Evolutionary conservation across 2,329 filamentous ascomycete genomes (phyloP).

Genomic region (Fusarium continuum): DNA sequence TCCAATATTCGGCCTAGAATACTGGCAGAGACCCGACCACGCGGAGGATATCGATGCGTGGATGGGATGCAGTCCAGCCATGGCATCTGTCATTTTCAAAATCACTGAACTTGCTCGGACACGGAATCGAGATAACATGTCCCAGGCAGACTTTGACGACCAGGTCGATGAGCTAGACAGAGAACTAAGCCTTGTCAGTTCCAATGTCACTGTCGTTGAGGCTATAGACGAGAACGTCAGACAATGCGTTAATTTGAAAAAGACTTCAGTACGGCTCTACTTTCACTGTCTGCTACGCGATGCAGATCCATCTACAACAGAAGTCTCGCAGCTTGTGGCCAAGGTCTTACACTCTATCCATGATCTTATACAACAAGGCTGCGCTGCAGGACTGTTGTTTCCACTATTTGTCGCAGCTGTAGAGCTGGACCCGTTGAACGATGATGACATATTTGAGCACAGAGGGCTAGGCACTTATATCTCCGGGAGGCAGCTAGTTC

Average conservation of each 20-base stretch:
- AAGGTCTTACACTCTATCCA: conserved; percentile 17
- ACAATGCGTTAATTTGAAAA: conserved; percentile 44
- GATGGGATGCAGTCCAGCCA: conserved; percentile 59
- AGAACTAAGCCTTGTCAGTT: not conserved
- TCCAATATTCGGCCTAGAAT: conserved; percentile 57
- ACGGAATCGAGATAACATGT: not conserved
- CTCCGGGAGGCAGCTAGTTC: conserved; percentile 27
- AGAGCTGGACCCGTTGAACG: conserved; percentile 30
- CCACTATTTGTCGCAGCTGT: conserved; percentile 38
- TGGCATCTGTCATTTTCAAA: conserved; percentile 56
- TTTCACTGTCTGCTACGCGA: conserved; percentile 56
- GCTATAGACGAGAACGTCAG: conserved; percentile 31
- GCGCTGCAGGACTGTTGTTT: conserved; percentile 31
- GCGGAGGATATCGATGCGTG: conserved; percentile 49
- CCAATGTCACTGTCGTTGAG: not conserved
- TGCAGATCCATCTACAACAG: conserved; percentile 49
- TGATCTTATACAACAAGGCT: conserved; percentile 22
- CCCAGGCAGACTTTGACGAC: not conserved
- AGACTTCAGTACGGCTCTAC: conserved; percentile 55
- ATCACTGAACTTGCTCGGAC: conserved; percentile 58
- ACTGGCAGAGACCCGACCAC: conserved; percentile 50
- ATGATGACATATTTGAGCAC: conserved; percentile 5
- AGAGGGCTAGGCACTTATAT: not conserved
- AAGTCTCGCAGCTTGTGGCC: conserved; percentile 9
- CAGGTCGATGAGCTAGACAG: conserved; percentile 12